Conservation (phyloP, 495 filamentous ascomycete species). For the Parathielavia appendiculata region DNA sequence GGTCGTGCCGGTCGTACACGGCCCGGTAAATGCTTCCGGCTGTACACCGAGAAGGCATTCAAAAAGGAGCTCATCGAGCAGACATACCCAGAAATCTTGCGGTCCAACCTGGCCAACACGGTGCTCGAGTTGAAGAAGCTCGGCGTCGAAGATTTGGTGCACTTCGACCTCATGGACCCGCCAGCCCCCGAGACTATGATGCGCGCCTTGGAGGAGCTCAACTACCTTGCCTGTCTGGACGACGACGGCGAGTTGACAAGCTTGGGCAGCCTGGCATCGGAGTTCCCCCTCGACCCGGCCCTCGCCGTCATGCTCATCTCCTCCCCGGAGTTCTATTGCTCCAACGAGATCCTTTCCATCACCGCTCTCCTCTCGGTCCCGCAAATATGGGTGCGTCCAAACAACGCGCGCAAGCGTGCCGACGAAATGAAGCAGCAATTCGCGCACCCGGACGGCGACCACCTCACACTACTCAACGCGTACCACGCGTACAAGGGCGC, state of each 20-base stretch:
- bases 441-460: slow-evolving; percentile 88
- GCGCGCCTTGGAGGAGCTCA: slow-evolving; percentile 95
- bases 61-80: slow-evolving; percentile 97
- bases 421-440: slow-evolving; percentile 97
- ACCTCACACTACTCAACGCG: slow-evolving; percentile 92
- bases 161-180: slow-evolving; percentile 98
- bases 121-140: slow-evolving; percentile 97
- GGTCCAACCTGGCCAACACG: slow-evolving; percentile 89
- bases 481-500: slow-evolving; percentile 92
- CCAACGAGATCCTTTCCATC: slow-evolving; percentile 94
- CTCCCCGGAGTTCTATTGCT: slow-evolving; percentile 97
- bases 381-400: slow-evolving; percentile 86
- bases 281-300: slow-evolving; percentile 93
- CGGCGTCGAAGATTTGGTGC: slow-evolving; percentile 90
- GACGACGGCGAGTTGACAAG: slow-evolving; percentile 88
- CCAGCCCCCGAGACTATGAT: slow-evolving; percentile 98
- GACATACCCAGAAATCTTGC: slow-evolving; percentile 91
- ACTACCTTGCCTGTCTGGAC: slow-evolving; percentile 93
- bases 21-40: slow-evolving; percentile 93
- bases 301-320: slow-evolving; percentile 97
- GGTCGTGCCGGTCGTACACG: slow-evolving; percentile 98
- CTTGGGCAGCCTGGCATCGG: slow-evolving; percentile 82
- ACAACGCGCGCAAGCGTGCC: slow-evolving; percentile 76
- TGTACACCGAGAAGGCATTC: slow-evolving; percentile 95
- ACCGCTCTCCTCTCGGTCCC: slow-evolving; percentile 92